Percentiles rank a stretch among this genome's conserved stretches.
phyloP scores from a whole-genome alignment of 192 early-diverging fungal genomes.

The Coemansia asiatica region DNA sequence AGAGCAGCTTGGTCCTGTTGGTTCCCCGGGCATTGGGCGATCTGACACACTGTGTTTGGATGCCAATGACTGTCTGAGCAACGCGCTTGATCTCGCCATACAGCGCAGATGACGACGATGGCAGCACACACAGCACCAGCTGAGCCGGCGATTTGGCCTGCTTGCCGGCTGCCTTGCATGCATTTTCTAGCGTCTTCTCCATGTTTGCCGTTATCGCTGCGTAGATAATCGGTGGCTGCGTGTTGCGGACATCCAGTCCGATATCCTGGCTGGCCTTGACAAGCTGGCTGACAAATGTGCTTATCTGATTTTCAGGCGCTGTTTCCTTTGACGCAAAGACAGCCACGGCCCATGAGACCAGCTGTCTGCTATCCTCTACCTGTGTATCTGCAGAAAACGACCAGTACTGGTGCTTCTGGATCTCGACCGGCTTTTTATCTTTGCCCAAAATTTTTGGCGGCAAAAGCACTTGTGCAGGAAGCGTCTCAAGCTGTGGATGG shows the following conservation, averaged over 20 bases:
- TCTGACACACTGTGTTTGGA: slow-evolving; percentile 57
- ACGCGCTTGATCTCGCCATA: slow-evolving; percentile 61
- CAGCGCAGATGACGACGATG: slow-evolving; percentile 8
- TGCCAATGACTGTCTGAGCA: slow-evolving; percentile 48
- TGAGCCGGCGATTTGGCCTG: not conserved
- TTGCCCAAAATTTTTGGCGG: slow-evolving; percentile 9
- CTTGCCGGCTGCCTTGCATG: not conserved
- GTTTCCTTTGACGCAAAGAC: slow-evolving; percentile 17
- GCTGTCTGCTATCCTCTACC: slow-evolving; percentile 1
- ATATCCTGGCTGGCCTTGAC: slow-evolving; percentile 11
- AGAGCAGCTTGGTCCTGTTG: slow-evolving; percentile 22
- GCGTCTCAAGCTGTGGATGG: slow-evolving; percentile 2
- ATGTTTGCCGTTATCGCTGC: not conserved
- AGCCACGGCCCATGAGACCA: slow-evolving; percentile 27
- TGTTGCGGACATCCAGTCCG: slow-evolving; percentile 21
- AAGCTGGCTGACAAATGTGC: slow-evolving; percentile 19
- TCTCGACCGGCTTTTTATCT: not conserved
- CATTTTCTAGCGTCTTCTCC: not conserved
- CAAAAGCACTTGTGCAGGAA: slow-evolving; percentile 9
- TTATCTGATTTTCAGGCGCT: not conserved
- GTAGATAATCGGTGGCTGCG: slow-evolving; percentile 18
- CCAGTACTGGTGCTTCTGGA: not conserved
- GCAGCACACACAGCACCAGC: slow-evolving; percentile 35
- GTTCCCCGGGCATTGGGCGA: slow-evolving; percentile 12
- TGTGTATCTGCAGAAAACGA: not conserved